Percentiles rank a stretch among this genome's conserved stretches.
Evolutionary conservation across 345 rosid genomes (phyloP).

Genomic region (Euphorbia lathyris): DNA sequence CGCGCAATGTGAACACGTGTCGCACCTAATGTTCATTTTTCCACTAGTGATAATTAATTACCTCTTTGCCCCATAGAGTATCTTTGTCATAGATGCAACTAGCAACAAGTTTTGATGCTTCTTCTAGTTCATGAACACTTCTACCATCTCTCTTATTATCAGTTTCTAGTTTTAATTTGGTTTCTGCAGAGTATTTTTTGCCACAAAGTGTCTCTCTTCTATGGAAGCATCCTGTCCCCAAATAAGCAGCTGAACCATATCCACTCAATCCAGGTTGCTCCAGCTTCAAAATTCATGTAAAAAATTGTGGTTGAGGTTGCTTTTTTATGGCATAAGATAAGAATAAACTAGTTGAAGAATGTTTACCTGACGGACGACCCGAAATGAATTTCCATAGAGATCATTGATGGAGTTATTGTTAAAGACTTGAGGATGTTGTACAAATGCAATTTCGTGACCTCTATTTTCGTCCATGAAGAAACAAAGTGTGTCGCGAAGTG

Average conservation of each 20-base stretch:
- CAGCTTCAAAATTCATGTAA: constrained; percentile 14
- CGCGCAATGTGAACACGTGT: too few relatives aligned
- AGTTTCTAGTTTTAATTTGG: neutral
- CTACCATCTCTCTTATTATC: constrained; percentile 8
- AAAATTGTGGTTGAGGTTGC: too few relatives aligned
- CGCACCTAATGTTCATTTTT: too few relatives aligned
- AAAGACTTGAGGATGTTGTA: constrained; percentile 40
- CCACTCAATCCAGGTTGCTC: constrained; percentile 33
- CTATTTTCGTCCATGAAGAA: constrained; percentile 46
- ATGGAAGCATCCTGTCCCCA: constrained; percentile 43
- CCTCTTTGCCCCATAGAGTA: constrained; percentile 55
- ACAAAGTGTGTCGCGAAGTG: constrained; percentile 66
- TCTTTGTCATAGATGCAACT: constrained; percentile 32
- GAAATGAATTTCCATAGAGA: constrained; percentile 21
- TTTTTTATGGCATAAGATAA: too few relatives aligned
- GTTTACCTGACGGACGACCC: constrained; percentile 23
- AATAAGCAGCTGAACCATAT: constrained; percentile 25
- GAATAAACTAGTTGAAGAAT: too few relatives aligned
- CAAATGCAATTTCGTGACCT: constrained; percentile 38
- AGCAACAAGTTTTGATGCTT: constrained; percentile 32
- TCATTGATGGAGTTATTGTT: constrained; percentile 37
- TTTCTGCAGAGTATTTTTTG: constrained; percentile 17
- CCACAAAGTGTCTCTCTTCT: constrained; percentile 36
- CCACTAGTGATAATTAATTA: too few relatives aligned
- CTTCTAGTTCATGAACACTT: constrained; percentile 27